Evolutionary conservation across 441 rosid genomes (phyloP), one percentile per base, ranked within the genome.

Genomic region (Omphalea diandra): DNA sequence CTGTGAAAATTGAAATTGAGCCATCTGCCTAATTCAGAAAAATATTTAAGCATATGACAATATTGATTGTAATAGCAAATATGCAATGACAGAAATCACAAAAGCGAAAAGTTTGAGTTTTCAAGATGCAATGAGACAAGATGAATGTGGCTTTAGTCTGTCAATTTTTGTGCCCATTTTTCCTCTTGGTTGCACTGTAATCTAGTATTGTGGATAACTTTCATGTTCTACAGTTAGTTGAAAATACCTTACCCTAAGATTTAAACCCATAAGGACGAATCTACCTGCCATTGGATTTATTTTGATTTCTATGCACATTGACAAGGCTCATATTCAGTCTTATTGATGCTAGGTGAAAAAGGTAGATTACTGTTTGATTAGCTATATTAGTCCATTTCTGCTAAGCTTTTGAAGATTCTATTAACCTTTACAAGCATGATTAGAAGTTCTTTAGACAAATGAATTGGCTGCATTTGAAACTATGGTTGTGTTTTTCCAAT

Each of bases 1-100:
- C 46, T 17, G 46, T 50, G 57, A 52, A 36, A 53, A 57, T 47
- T 29, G 7, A 14, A 61, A 52, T 40, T 31, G 24, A 63, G 9
- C 59, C 68, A 32, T 54, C 6, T 32, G 4, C 67, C 66, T 3
- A 41, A 31, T 53, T 40, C 27, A 46, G 64, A 35, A 22, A 32
- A 27, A 15, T 9, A 22, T 36, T 27, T 8, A 38, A 41, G 43
- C 31, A 27, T 7, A n/a, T 14, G 68, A 67, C 53, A 69, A 38
- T 73, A 75, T 69, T 69, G 73, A 49, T 46, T 56, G 63, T 63
- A 60, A 36, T 29, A 52, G 59, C 6, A 64, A 55, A 38, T n/a
- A 63, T 31, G 5, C 6, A 15, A 20, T 18, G 43, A 56, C 44
- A 22, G 50, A 22, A 43, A 57, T 15, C 15, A 27, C 9, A 4